Evolutionary conservation across 768 basidiomycete genomes (phyloP), one percentile per base, ranked within the genome.

Genomic region (Mycena olivaceomarginata): DNA sequence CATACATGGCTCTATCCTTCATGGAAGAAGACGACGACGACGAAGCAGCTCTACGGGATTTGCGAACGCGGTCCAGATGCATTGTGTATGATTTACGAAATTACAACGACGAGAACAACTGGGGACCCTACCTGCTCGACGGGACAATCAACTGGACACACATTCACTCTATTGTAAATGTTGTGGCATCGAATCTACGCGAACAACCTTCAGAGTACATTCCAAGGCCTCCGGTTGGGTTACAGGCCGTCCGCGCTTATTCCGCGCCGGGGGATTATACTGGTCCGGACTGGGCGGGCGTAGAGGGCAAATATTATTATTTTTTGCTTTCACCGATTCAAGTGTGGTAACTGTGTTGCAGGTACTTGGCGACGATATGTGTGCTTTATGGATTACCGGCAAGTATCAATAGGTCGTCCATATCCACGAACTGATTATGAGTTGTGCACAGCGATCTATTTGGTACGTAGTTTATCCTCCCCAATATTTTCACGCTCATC

Each of bases 301-400:
- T 95, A 4, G 91, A 93, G 83, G 94, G 89, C 88, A 70, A 68
- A 78, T 67, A 10, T 67, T 48, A 10, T 67, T 48, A 63, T 8
- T 48, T 11, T 1, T 18, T 53, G n/a, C 18, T 37, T 40, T n/a
- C n/a, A 18, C 18, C 20, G 45, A 31, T 2, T 16, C 22, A 59
- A 67, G 8, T 72, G 37, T 41, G n/a, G 8, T 31, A 66, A 46
- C 66, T 67, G 45, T 40, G 13, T 20, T 45, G 53, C 71, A 90
- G 89, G 94, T 9, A 90, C 87, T n/a, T 96, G 95, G 95, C 87
- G 90, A 77, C 87, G 95, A 83, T 92, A 93, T 75, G 91, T 95
- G 22, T 94, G 91, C 76, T 95, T 94, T 80, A 93, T 95, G 93
- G 95, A 95, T 85, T 94, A 95, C 83, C 89, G 93, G 94, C 93